These are phyloP conservation scores for Passalora sequoiae DNA, from an alignment of 2,329 filamentous ascomycete genomes.

Conservation along the genomic window DNA sequence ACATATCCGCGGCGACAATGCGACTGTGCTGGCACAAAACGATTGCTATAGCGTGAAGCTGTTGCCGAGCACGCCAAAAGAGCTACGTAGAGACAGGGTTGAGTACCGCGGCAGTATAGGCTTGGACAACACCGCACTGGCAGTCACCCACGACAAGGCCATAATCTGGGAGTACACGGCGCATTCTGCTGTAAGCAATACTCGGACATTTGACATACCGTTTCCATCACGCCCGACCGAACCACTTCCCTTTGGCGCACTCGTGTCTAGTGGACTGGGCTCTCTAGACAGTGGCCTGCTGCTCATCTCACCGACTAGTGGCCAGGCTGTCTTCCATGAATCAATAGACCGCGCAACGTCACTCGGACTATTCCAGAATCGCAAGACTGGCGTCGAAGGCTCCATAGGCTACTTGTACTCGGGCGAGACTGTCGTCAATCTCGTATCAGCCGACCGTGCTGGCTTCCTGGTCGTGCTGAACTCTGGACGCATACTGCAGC, in stretches of 20 bases:
- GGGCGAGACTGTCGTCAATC: slow-evolving; percentile 69
- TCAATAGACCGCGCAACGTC: slow-evolving; percentile 85
- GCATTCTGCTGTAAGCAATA: slow-evolving; percentile 61
- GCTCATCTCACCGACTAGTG: slow-evolving; percentile 74
- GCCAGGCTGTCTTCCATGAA: slow-evolving; percentile 91
- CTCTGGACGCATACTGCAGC: slow-evolving; percentile 77
- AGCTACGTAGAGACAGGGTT: slow-evolving; percentile 57
- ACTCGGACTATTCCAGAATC: slow-evolving; percentile 75
- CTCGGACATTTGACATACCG: slow-evolving; percentile 74
- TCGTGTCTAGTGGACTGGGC: slow-evolving; percentile 68
- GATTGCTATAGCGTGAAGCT: slow-evolving; percentile 81
- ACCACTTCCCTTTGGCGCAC: slow-evolving; percentile 72
- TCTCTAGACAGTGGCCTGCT: slow-evolving; percentile 79
- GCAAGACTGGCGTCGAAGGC: slow-evolving; percentile 73
- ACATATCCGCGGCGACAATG: slow-evolving; percentile 31
- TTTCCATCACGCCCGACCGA: slow-evolving; percentile 64
- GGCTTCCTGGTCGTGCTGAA: slow-evolving; percentile 83
- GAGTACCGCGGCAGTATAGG: slow-evolving; percentile 46
- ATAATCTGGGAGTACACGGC: slow-evolving; percentile 83
- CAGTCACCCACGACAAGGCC: slow-evolving; percentile 74
- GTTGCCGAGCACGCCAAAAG: slow-evolving; percentile 74
- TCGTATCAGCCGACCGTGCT: slow-evolving; percentile 78
- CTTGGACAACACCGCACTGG: slow-evolving; percentile 53
- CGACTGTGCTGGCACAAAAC: slow-evolving; percentile 61
- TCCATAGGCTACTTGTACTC: slow-evolving; percentile 67